Evolutionary conservation across 2,329 filamentous ascomycete species (phyloP).

Genomic region (Ceratocystis lukuohia): DNA sequence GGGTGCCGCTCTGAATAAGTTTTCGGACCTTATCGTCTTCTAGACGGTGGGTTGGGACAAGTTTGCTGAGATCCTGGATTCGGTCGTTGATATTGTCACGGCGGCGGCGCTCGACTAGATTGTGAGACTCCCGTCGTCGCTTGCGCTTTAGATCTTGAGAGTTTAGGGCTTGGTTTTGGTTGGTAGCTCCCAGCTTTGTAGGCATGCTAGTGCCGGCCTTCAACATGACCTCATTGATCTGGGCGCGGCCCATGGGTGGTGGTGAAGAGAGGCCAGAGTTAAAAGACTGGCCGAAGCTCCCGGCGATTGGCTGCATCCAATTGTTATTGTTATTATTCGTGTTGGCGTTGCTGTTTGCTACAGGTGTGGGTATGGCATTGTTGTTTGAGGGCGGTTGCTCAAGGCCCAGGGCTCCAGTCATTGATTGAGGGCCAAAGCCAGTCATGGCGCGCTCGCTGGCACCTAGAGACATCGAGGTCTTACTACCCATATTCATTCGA

Average conservation of each 20-base stretch:
- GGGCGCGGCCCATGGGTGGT: conserved; percentile 52
- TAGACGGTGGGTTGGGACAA: conserved; percentile 81
- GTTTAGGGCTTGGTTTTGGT: conserved; percentile 36
- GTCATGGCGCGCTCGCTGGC: conserved; percentile 32
- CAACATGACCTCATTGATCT: conserved; percentile 80
- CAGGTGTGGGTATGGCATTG: conserved; percentile 64
- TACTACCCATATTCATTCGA: conserved; percentile 26
- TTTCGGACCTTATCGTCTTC: conserved; percentile 97
- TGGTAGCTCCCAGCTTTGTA: conserved; percentile 54
- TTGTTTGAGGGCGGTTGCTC: conserved; percentile 49
- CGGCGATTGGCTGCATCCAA: conserved; percentile 49
- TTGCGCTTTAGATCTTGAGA: conserved; percentile 90
- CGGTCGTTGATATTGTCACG: conserved; percentile 98
- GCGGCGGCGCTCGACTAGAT: conserved; percentile 84
- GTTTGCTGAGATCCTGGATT: conserved; percentile 87
- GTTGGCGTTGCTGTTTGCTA: conserved; percentile 38
- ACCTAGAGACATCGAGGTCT: conserved; percentile 22
- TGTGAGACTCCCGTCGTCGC: conserved; percentile 84
- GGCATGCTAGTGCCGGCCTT: conserved; percentile 82
- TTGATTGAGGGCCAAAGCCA: conserved; percentile 64
- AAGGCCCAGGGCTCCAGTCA: conserved; percentile 49
- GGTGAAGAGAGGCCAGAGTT: conserved; percentile 85
- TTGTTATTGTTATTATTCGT: conserved; percentile 10
- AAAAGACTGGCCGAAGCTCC: conserved; percentile 70
- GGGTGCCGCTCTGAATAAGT: conserved; percentile 81